These are phyloP conservation scores for Gryganskiella cystojenkinii DNA, from an alignment of 192 early-diverging fungal species.

Conservation along the genomic window DNA sequence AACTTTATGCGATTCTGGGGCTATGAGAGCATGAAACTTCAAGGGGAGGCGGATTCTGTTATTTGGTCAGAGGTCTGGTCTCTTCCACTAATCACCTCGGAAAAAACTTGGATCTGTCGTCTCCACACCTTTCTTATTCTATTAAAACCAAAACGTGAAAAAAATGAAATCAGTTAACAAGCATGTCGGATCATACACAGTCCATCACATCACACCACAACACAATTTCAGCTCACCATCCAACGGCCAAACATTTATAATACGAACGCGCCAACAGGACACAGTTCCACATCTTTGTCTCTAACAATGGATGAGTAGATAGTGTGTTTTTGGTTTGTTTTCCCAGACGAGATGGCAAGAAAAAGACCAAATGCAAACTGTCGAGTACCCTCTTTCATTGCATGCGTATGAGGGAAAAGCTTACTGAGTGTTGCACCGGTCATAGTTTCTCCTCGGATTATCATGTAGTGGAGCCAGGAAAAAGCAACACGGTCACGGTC, in stretches of 20 bases:
- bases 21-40: too few relatives aligned
- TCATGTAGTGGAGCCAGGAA: constrained; percentile 8
- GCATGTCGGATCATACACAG: too few relatives aligned
- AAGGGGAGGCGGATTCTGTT: too few relatives aligned
- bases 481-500: not conserved
- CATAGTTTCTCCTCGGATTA: constrained; percentile 6
- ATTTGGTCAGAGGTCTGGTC: too few relatives aligned
- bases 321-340: constrained; percentile 1
- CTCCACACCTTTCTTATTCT: too few relatives aligned
- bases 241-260: constrained; percentile 12
- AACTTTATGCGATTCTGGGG: too few relatives aligned
- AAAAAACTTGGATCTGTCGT: too few relatives aligned
- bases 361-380: constrained; percentile 13
- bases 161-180: too few relatives aligned
- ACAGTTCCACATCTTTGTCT: constrained; percentile 16
- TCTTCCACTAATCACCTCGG: too few relatives aligned
- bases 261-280: constrained; percentile 9
- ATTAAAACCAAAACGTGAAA: too few relatives aligned
- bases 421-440: not conserved
- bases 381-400: not conserved
- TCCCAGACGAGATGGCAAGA: constrained; percentile 5
- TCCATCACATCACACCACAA: too few relatives aligned
- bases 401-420: not conserved
- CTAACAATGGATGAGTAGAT: not conserved
- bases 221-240: constrained; percentile 21